phyloP scores from a whole-genome alignment of 106 monocot genomes.

The Narthecium ossifragum region DNA sequence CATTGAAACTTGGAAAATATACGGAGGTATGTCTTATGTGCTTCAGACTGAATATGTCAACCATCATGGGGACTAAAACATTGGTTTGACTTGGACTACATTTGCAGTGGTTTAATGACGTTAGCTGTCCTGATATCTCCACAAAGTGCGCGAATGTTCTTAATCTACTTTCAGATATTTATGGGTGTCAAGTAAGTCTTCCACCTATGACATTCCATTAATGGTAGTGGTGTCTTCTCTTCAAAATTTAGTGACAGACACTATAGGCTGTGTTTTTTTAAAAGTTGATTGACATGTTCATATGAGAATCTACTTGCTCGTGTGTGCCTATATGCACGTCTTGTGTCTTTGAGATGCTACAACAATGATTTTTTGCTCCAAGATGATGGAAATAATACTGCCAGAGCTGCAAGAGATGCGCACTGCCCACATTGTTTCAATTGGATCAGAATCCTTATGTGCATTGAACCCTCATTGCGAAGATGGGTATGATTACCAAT shows the following conservation, averaged over 20 bases:
- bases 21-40: conserved; percentile 47
- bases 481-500: conserved; percentile 42
- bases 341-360: neutral
- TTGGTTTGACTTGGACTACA: conserved; percentile 11
- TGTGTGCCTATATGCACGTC: too few relatives aligned
- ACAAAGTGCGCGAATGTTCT: conserved; percentile 67
- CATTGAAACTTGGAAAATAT: conserved; percentile 82
- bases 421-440: conserved; percentile 77
- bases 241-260: too few relatives aligned
- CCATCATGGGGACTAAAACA: neutral
- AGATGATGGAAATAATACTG: conserved; percentile 74
- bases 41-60: conserved; percentile 6
- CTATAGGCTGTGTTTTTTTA: too few relatives aligned
- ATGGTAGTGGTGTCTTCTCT: too few relatives aligned
- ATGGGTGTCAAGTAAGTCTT: conserved; percentile 76
- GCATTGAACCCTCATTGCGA: conserved; percentile 60
- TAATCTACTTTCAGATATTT: conserved; percentile 51
- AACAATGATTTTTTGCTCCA: conserved; percentile 12
- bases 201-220: too few relatives aligned
- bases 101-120: conserved; percentile 98
- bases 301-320: too few relatives aligned
- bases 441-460: conserved; percentile 76
- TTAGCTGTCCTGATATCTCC: conserved; percentile 64
- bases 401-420: conserved; percentile 87
- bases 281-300: too few relatives aligned